Conservation (phyloP, 805 yeast genomes). For the Starmerella vitae region DNA sequence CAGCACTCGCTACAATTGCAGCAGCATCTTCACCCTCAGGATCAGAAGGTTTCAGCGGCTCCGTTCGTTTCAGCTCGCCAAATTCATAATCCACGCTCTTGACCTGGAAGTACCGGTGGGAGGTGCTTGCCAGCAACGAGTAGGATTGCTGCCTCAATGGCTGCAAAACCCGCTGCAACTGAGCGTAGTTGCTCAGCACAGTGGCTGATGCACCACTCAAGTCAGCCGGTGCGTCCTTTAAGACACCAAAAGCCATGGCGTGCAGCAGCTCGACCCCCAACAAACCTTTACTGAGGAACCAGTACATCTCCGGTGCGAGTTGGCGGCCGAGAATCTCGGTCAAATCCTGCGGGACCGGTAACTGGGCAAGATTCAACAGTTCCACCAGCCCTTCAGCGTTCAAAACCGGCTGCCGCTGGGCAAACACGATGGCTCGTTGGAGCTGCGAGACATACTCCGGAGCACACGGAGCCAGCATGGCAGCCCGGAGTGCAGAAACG, state of each 20-base stretch:
- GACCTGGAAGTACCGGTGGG: conserved; percentile 75
- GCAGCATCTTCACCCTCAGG: conserved; percentile 1
- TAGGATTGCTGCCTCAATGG: conserved; percentile 45
- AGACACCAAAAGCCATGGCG: conserved; percentile 50
- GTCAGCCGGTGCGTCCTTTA: conserved; percentile 47
- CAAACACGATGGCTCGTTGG: conserved; percentile 53
- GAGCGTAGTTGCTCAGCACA: conserved; percentile 30
- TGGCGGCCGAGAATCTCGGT: conserved; percentile 74
- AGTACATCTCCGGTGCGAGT: conserved; percentile 72
- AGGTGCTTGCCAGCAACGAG: conserved; percentile 52
- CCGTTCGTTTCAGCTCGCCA: conserved; percentile 5
- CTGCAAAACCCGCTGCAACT: conserved; percentile 32
- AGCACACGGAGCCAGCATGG: conserved; percentile 16
- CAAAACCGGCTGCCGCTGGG: conserved; percentile 62
- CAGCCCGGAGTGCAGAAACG: conserved; percentile 11
- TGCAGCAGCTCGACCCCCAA: conserved; percentile 50
- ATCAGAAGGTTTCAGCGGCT: conserved; percentile 4
- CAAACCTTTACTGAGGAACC: conserved; percentile 68
- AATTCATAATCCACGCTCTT: conserved; percentile 35
- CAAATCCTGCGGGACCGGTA: conserved; percentile 55
- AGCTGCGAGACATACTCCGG: conserved; percentile 36
- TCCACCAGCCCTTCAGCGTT: conserved; percentile 56
- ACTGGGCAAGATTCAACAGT: conserved; percentile 36
- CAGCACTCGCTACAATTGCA: conserved; percentile 12
- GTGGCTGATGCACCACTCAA: conserved; percentile 20